Conservation (phyloP, 192 early-diverging fungal species). For the Linnemannia exigua region DNA sequence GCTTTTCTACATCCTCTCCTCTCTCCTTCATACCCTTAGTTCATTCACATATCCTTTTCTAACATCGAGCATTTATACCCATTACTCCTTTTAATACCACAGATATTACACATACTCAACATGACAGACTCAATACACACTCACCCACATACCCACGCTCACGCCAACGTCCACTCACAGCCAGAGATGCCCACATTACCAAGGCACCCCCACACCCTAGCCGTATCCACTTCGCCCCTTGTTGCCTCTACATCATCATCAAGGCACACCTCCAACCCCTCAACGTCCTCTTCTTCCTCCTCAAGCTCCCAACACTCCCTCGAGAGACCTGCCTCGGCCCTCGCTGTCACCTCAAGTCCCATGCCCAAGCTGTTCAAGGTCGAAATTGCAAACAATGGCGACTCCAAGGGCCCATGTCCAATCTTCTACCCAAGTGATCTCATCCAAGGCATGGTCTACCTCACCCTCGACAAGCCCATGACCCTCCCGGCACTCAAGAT, state of each 20-base stretch:
- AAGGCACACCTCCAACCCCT: neutral
- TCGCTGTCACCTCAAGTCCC: slow-evolving; percentile 35
- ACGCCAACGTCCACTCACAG: slow-evolving; percentile 1
- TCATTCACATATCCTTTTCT: neutral
- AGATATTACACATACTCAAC: neutral
- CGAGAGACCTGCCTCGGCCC: slow-evolving; percentile 2
- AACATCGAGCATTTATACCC: neutral
- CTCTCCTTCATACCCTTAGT: neutral
- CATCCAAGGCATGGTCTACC: slow-evolving; percentile 56
- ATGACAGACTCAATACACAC: neutral
- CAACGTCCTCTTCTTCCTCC: neutral
- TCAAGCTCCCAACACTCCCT: neutral
- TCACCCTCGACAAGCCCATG: slow-evolving; percentile 56
- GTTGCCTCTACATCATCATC: neutral
- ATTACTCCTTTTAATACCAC: neutral
- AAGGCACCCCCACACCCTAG: slow-evolving; percentile 11
- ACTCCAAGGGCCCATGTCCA: slow-evolving; percentile 47
- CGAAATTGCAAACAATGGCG: slow-evolving; percentile 53
- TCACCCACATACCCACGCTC: slow-evolving; percentile 13
- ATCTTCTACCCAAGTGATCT: slow-evolving; percentile 53
- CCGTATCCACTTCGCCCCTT: neutral
- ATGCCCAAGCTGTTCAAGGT: slow-evolving; percentile 54
- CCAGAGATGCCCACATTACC: neutral
- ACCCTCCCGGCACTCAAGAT: slow-evolving; percentile 54
- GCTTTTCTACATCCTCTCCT: neutral